A percentile compares a stretch with the other conserved stretches of the same genome.
Conservation (phyloP, 768 basidiomycete genomes). For the Auriscalpium orientale region DNA sequence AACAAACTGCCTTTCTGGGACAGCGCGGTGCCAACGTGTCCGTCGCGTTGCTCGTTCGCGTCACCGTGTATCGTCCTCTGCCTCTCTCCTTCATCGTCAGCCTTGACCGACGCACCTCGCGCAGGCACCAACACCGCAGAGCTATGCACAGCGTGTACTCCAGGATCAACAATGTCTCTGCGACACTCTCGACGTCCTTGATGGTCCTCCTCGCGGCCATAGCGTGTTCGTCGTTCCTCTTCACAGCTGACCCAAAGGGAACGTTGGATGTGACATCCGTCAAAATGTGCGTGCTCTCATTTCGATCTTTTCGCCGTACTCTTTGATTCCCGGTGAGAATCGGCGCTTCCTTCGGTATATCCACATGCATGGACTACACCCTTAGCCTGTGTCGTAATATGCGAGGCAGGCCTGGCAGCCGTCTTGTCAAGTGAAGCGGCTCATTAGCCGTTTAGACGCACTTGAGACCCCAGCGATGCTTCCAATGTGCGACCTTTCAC, state of each 20-base stretch:
- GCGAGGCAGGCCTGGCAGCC: too few relatives aligned
- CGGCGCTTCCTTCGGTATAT: too few relatives aligned
- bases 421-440: too few relatives aligned
- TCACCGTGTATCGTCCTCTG: neutral
- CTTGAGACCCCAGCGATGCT: too few relatives aligned
- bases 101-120: neutral
- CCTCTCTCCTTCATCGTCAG: neutral
- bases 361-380: too few relatives aligned
- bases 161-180: slow-evolving; percentile 66
- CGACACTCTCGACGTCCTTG: slow-evolving; percentile 65
- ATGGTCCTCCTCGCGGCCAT: slow-evolving; percentile 67
- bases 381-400: too few relatives aligned
- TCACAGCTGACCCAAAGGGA: slow-evolving; percentile 51
- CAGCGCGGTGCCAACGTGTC: slow-evolving; percentile 2
- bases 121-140: neutral
- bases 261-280: slow-evolving; percentile 52
- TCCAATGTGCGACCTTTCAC: too few relatives aligned
- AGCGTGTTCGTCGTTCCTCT: slow-evolving; percentile 64
- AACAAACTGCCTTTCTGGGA: slow-evolving; percentile 1
- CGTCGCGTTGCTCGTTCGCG: neutral
- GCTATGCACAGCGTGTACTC: slow-evolving; percentile 66
- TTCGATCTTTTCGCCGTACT: too few relatives aligned
- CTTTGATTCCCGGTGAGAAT: too few relatives aligned
- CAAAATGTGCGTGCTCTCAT: slow-evolving; percentile 59
- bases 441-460: too few relatives aligned